Evolutionary conservation across 2,329 filamentous ascomycete species (phyloP), one percentile per base, ranked within the genome.

Genomic region (Ilyonectria robusta): DNA sequence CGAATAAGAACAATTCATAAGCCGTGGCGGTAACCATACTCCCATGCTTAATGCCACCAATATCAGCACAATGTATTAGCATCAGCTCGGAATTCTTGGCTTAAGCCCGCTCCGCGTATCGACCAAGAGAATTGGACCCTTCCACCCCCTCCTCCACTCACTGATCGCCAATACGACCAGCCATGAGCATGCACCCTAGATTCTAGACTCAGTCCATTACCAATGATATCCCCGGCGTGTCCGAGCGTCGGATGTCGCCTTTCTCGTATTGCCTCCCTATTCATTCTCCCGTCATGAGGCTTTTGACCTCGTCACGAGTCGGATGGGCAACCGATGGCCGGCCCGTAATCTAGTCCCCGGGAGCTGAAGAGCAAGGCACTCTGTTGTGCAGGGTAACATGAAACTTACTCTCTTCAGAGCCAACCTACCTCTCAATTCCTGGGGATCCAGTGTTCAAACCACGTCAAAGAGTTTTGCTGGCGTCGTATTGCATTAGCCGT

Each of bases 31-130:
- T 53, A 53, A 53, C 50, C 50, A 35, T 53, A 31, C 31, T 19
- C 23, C 50, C 50, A 53, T 35, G 50, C 31, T 53, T 53, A 53
- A 53, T 37, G 50, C 29, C 29, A 53, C 50, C 29, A 33, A n/a
- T 9, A 29, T n/a, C 29, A 33, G 48, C n/a, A 31, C 19, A 9
- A 53, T 31, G 2, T 10, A 6, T 35, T n/a, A 19, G n/a, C 19
- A 31, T 17, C n/a, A 35, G 50, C 50, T 53, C 31, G 29, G 50
- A 15, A 33, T 19, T 35, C 33, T 10, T 33, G 13, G n/a, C 29
- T 35, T 1, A 17, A 47, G 21, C 47, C 46, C 47, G 15, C 15
- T n/a, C 40, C 40, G 40, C 15, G 15, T 10, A 17, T 31, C 17
- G 23, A 29, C 46, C 46, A 29, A 48, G 23, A 31, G 17, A n/a